Evolutionary conservation across 2,329 filamentous ascomycete genomes (phyloP).

Genomic region (Pseudonectria foliicola): DNA sequence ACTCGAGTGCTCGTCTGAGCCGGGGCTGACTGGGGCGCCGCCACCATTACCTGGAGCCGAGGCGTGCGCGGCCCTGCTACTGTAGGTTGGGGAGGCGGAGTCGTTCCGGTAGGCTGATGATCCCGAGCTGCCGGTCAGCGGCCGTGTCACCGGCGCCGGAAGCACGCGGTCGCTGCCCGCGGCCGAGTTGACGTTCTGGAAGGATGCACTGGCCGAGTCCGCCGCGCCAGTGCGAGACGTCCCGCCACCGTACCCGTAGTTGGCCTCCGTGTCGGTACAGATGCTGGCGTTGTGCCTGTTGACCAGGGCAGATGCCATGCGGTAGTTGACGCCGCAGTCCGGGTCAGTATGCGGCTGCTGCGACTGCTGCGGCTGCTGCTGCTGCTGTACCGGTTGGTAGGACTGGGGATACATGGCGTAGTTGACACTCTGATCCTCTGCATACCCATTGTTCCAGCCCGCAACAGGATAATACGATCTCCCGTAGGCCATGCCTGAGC

Average conservation of each 20-base stretch:
- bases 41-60: constrained; percentile 6
- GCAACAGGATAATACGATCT: constrained; percentile 20
- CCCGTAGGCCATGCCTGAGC: constrained; percentile 16
- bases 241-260: constrained; percentile 19
- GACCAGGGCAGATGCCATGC: constrained; percentile 12
- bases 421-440: constrained; percentile 18
- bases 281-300: constrained; percentile 13
- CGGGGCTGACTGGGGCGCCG: constrained; percentile 12
- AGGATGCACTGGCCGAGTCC: constrained; percentile 13
- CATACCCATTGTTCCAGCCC: constrained; percentile 19
- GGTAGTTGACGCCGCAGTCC: constrained; percentile 21
- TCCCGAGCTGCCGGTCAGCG: constrained; percentile 13
- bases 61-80: constrained; percentile 7
- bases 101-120: constrained; percentile 20
- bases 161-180: constrained; percentile 14
- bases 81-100: constrained; percentile 18
- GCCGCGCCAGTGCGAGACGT: constrained; percentile 1
- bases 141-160: constrained; percentile 11
- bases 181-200: constrained; percentile 13
- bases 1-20: constrained; percentile 14
- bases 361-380: no score
- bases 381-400: constrained; percentile 15
- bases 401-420: constrained; percentile 18
- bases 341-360: background rate
- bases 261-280: constrained; percentile 21